Evolutionary conservation across 1,284 basidiomycete genomes (phyloP), one percentile per base, ranked within the genome.

Genomic region (Hypsizygus ulmarius): DNA sequence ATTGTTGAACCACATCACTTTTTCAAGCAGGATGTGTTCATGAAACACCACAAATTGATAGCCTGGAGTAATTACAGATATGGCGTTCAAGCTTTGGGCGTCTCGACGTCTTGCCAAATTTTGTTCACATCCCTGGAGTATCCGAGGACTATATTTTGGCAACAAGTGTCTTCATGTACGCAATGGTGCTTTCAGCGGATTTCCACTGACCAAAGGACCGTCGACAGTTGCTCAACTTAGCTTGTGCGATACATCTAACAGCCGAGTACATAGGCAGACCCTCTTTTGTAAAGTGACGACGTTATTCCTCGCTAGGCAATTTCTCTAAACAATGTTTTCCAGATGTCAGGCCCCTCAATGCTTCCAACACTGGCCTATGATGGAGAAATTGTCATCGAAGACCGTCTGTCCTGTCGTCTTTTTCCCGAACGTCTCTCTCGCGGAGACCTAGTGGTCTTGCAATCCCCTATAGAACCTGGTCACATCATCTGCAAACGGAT

Each of bases 401-500:
- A 82, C 54, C 74, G 77, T 32, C 56, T 86, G 42, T 78, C 83
- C 3, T 66, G 75, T 48, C 69, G 79, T 32, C 71, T 84, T 37
- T 71, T 74, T 25, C 82, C 82, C 1, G 57, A 75, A 28, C 69
- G 70, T 3, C 62, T 90, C 34, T 56, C 68, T 48, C 79, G 92
- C 42, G 96, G 96, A 36, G 93, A 97, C 60, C 70, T 99, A 40
- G 74, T 97, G 48, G 84, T 87, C 9, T 76, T 90, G 34, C 73
- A 76, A 39, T 92, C 89, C 1, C 94, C 94, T 3, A 66, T 84
- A 37, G 77, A 87, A 55, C 89, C 88, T 0, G 67, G 69, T 0
- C 77, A 80, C 38, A 73, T 84, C 18, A 81, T 97, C 16, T 96
- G 93, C 70, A 99, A 99, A 71, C 83, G 96, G 34, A 75, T 99